Conservation (phyloP, 345 rosid genomes). For the Citrus unshiu region DNA sequence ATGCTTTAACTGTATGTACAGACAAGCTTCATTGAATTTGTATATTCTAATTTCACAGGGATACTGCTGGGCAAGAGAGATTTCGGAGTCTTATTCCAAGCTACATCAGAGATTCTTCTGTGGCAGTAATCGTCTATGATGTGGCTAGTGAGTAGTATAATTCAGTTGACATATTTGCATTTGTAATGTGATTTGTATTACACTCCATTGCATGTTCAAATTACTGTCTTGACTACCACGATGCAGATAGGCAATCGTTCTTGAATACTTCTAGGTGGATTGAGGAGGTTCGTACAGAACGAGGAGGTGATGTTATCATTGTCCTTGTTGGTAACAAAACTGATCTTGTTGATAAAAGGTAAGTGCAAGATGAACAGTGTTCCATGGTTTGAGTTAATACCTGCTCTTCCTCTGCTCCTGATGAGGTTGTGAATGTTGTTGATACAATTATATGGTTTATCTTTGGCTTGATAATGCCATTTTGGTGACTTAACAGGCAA, state of each 20-base stretch:
- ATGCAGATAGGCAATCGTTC: slow-evolving; percentile 82
- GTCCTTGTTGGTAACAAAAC: slow-evolving; percentile 94
- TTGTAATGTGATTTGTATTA: no score
- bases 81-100: slow-evolving; percentile 95
- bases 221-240: slow-evolving; percentile 3
- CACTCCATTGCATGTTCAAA: not conserved
- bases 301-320: slow-evolving; percentile 85
- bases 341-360: slow-evolving; percentile 87
- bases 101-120: slow-evolving; percentile 93
- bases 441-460: not conserved
- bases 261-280: slow-evolving; percentile 92
- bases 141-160: slow-evolving; percentile 58
- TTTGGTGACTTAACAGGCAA: slow-evolving; percentile 49
- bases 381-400: not conserved
- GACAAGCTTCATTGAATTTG: not conserved
- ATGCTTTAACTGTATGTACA: not conserved
- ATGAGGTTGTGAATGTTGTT: not conserved
- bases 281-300: slow-evolving; percentile 84
- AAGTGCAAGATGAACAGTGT: not conserved
- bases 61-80: slow-evolving; percentile 97
- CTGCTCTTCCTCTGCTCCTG: not conserved
- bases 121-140: slow-evolving; percentile 91
- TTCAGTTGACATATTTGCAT: not conserved
- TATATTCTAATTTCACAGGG: slow-evolving; percentile 44
- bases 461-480: not conserved